Conservation (phyloP, 2,329 filamentous ascomycete genomes). For the Cylindrodendrum hubeiense region DNA sequence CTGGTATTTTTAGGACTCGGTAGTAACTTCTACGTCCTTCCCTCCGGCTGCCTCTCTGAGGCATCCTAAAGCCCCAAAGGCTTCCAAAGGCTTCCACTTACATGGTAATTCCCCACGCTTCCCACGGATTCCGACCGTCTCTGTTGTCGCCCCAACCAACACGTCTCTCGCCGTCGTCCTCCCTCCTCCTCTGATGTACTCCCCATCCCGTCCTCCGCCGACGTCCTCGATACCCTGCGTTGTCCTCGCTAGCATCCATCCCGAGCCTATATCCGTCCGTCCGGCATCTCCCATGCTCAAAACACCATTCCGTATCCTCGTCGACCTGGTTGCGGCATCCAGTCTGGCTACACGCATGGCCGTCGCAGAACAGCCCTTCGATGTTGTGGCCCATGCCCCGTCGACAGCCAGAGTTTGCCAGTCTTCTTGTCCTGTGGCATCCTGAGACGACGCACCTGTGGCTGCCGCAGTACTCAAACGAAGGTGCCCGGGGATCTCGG, state of each 20-base stretch:
- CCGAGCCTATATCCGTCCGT: slow-evolving; percentile 1
- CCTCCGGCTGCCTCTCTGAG: background rate
- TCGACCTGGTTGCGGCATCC: slow-evolving; percentile 32
- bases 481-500: slow-evolving; percentile 18
- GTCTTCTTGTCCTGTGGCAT: slow-evolving; percentile 29
- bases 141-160: slow-evolving; percentile 33
- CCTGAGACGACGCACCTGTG: slow-evolving; percentile 34
- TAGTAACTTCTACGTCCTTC: slow-evolving; percentile 3
- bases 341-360: slow-evolving; percentile 34
- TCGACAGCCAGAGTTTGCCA: background rate
- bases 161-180: background rate
- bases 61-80: background rate
- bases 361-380: slow-evolving; percentile 32
- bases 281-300: slow-evolving; percentile 26
- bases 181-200: background rate
- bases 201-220: background rate
- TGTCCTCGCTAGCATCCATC: slow-evolving; percentile 5
- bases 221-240: background rate
- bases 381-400: background rate
- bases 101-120: slow-evolving; percentile 33
- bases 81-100: slow-evolving; percentile 10
- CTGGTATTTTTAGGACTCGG: background rate
- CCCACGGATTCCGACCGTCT: slow-evolving; percentile 26
- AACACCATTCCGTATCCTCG: slow-evolving; percentile 30
- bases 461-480: slow-evolving; percentile 33